Evolutionary conservation across 805 yeast genomes (phyloP).

Genomic region (Candida takata): DNA sequence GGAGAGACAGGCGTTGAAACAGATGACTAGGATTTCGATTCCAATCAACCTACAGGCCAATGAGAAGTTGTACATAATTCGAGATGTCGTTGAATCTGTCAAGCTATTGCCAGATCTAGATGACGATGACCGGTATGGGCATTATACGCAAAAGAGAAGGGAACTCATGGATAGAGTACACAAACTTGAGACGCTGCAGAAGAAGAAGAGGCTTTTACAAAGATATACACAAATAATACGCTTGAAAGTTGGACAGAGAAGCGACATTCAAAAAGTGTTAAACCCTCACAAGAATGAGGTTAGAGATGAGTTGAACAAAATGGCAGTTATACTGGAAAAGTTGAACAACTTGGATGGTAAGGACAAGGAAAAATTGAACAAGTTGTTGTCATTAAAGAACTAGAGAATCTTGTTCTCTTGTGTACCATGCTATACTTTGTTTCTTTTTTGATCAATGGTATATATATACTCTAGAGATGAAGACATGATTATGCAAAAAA

Average conservation of each 20-base stretch:
- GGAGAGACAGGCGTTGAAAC: constrained; percentile 2
- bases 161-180: constrained; percentile 5
- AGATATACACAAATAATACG: constrained; percentile 7
- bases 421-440: no score
- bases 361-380: constrained; percentile 6
- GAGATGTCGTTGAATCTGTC: constrained; percentile 14
- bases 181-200: constrained; percentile 6
- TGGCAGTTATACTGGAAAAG: constrained; percentile 15
- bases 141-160: constrained; percentile 10
- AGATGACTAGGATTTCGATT: constrained; percentile 8
- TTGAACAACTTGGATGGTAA: constrained; percentile 15
- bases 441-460: no score
- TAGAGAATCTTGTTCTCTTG: no score
- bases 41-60: constrained; percentile 14
- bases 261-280: constrained; percentile 13
- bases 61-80: constrained; percentile 14
- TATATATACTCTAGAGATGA: no score
- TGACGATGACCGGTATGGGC: constrained; percentile 1
- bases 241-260: constrained; percentile 17
- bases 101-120: constrained; percentile 15
- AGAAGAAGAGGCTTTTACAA: constrained; percentile 4
- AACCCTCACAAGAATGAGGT: constrained; percentile 11
- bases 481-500: no score
- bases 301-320: constrained; percentile 14
- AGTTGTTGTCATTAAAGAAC: no score